These are phyloP conservation scores for Aspergillus diversus DNA, from an alignment of 495 filamentous ascomycete species.

Conservation along the genomic window DNA sequence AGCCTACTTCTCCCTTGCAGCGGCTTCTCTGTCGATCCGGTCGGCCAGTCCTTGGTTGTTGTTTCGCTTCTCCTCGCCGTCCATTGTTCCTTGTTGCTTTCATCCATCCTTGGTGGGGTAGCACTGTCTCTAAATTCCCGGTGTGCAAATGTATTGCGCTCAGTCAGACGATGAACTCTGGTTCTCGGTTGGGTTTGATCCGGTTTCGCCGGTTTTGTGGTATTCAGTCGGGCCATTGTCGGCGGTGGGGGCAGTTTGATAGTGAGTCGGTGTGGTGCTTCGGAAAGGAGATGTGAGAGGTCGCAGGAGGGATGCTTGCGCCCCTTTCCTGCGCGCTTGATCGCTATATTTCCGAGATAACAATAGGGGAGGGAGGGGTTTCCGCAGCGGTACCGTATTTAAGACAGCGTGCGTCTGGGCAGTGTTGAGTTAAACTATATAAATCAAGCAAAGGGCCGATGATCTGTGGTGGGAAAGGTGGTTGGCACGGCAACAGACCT, in stretches of 20 bases:
- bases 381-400: not conserved
- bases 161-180: constrained; percentile 5
- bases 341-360: not conserved
- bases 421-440: not conserved
- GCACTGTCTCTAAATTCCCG: constrained; percentile 14
- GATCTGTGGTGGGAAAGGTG: constrained; percentile 1
- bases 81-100: constrained; percentile 15
- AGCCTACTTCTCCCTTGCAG: constrained; percentile 13
- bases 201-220: constrained; percentile 19
- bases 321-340: not conserved
- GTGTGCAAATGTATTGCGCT: constrained; percentile 3
- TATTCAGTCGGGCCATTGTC: constrained; percentile 32
- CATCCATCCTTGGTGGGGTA: constrained; percentile 9
- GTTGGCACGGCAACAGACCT: constrained; percentile 26
- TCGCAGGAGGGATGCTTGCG: constrained; percentile 1
- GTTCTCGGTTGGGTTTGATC: not conserved
- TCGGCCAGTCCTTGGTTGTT: constrained; percentile 1
- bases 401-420: too few relatives aligned
- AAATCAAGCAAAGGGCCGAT: not conserved
- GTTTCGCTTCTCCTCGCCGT: constrained; percentile 12
- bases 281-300: constrained; percentile 3
- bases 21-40: constrained; percentile 14
- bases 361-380: not conserved
- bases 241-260: not conserved
- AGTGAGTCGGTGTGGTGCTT: not conserved